Evolutionary conservation across 2,329 filamentous ascomycete genomes (phyloP).

Genomic region (Elsinoe fawcettii): DNA sequence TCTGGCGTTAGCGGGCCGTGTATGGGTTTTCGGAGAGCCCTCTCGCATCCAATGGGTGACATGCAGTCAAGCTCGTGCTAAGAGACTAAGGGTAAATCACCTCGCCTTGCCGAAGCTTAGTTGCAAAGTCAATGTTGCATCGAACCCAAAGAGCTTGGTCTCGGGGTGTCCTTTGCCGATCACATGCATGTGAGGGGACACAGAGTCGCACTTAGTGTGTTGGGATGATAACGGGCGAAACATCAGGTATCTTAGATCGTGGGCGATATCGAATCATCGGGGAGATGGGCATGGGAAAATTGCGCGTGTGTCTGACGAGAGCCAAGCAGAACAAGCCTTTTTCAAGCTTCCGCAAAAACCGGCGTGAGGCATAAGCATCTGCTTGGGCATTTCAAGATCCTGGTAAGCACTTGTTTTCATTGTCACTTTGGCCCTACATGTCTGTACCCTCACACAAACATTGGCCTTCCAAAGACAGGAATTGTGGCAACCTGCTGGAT

Average conservation of each 20-base stretch:
- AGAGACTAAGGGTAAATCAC: neutral
- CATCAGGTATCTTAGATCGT: neutral
- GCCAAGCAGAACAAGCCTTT: constrained; percentile 3
- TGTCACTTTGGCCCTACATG: neutral
- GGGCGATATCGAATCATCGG: neutral
- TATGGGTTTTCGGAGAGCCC: neutral
- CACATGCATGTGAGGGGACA: neutral
- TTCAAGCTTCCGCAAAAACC: constrained; percentile 7
- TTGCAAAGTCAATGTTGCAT: neutral
- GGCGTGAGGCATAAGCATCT: neutral
- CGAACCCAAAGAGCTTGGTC: neutral
- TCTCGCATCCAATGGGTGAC: neutral
- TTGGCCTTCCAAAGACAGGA: no score
- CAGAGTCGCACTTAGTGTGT: neutral
- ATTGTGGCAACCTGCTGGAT: no score
- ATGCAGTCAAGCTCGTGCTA: constrained; percentile 7
- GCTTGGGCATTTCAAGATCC: neutral
- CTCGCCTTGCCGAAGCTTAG: neutral
- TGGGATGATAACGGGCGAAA: neutral
- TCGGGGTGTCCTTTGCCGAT: neutral
- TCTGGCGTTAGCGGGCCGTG: neutral
- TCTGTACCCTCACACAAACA: neutral
- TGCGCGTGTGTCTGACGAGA: neutral
- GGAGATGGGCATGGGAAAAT: neutral
- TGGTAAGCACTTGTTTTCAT: neutral